These are phyloP conservation scores for Pseudotulostoma volvatum DNA, from an alignment of 495 filamentous ascomycete species.

Conservation along the genomic window DNA sequence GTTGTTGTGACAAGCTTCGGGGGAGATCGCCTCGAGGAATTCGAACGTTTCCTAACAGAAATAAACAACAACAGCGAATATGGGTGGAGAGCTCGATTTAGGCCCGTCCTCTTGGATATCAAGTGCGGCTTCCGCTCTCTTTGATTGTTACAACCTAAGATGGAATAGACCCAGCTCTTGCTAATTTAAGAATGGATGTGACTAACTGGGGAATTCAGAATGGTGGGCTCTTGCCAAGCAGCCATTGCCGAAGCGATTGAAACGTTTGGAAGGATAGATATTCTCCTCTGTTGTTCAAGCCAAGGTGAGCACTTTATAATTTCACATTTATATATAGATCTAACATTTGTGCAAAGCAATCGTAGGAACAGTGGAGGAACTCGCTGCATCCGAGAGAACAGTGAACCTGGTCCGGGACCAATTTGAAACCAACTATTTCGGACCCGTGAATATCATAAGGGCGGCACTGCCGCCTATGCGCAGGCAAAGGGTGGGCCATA, in stretches of 20 bases:
- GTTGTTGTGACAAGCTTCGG: constrained; percentile 39
- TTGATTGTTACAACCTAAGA: background rate
- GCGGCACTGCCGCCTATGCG: constrained; percentile 68
- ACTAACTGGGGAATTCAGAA: constrained; percentile 19
- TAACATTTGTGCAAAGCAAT: constrained; percentile 37
- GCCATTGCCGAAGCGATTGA: constrained; percentile 74
- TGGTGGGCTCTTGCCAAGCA: constrained; percentile 49
- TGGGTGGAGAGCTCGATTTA: constrained; percentile 29
- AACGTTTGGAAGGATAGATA: constrained; percentile 73
- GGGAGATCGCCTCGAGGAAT: constrained; percentile 32
- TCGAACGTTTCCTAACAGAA: constrained; percentile 40
- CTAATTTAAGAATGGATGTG: background rate
- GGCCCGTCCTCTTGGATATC: constrained; percentile 32
- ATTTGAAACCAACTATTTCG: constrained; percentile 90
- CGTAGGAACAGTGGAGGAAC: constrained; percentile 82
- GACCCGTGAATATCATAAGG: constrained; percentile 90
- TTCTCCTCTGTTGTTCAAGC: constrained; percentile 72
- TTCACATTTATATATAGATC: background rate
- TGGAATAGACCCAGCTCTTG: constrained; percentile 5
- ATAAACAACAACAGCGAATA: constrained; percentile 47
- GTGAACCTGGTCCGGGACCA: constrained; percentile 70
- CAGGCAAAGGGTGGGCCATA: constrained; percentile 63
- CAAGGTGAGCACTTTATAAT: too few species aligned
- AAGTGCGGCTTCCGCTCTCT: constrained; percentile 19
- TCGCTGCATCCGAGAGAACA: constrained; percentile 54